Percentiles rank a stretch among this genome's conserved stretches.
These are phyloP conservation scores for Talaromyces stipitatus DNA, from an alignment of 495 filamentous ascomycete genomes.

Conservation along the genomic window DNA sequence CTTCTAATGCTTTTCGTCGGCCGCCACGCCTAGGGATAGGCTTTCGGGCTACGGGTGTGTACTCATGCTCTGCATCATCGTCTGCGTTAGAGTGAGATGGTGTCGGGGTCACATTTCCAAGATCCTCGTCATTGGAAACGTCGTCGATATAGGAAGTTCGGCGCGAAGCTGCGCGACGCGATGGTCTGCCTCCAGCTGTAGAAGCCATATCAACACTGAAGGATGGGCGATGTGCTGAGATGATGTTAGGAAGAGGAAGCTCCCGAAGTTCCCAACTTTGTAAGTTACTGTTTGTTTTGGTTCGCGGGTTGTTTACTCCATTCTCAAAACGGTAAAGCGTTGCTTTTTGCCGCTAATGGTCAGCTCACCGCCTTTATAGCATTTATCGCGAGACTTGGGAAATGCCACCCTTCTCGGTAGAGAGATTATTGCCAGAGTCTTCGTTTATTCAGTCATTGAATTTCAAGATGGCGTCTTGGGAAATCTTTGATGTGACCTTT, in stretches of 20 bases:
- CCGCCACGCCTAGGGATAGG: constrained; percentile 36
- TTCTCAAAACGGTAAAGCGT: constrained; percentile 30
- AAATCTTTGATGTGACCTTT: constrained; percentile 58
- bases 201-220: constrained; percentile 38
- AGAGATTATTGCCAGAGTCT: not conserved
- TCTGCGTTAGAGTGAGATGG: constrained; percentile 32
- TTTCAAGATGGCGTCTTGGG: constrained; percentile 34
- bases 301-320: constrained; percentile 40
- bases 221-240: constrained; percentile 11
- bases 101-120: constrained; percentile 46
- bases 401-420: not conserved
- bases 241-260: constrained; percentile 13
- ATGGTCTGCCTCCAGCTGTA: constrained; percentile 61
- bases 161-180: constrained; percentile 64
- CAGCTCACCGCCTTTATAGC: constrained; percentile 16
- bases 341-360: constrained; percentile 23
- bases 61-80: constrained; percentile 63
- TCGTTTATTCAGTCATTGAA: not conserved
- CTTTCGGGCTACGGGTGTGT: constrained; percentile 60
- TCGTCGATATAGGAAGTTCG: constrained; percentile 68
- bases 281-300: constrained; percentile 9
- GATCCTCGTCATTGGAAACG: constrained; percentile 57
- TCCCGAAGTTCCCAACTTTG: constrained; percentile 10
- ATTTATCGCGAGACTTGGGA: not conserved
- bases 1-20: constrained; percentile 52